A percentile compares a stretch with the other conserved stretches of the same genome.
phyloP scores from a whole-genome alignment of 1,284 basidiomycete genomes.

The Cutaneotrichosporon cutaneum region DNA sequence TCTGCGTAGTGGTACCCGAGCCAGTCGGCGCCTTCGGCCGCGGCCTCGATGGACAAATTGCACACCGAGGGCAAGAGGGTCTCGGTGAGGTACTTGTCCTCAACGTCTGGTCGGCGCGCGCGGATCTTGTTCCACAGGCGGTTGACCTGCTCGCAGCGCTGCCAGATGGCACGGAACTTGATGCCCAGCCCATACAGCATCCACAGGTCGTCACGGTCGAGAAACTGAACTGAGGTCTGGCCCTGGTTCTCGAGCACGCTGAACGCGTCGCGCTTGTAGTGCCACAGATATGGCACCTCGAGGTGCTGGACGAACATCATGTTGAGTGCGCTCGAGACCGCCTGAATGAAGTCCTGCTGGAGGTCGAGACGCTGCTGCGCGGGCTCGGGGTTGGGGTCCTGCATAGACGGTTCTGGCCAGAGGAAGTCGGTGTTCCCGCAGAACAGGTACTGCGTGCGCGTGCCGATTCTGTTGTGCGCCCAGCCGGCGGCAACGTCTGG shows the following conservation, averaged over 20 bases:
- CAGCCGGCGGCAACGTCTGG: slow-evolving; percentile 79
- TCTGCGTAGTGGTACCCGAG: slow-evolving; percentile 71
- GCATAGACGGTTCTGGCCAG: slow-evolving; percentile 50
- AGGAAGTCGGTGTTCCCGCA: slow-evolving; percentile 33
- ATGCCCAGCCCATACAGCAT: slow-evolving; percentile 78
- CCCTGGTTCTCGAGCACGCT: slow-evolving; percentile 46
- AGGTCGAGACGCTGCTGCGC: slow-evolving; percentile 56
- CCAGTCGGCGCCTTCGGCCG: slow-evolving; percentile 91
- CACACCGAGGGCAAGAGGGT: slow-evolving; percentile 43
- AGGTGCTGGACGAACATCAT: slow-evolving; percentile 82
- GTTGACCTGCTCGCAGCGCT: slow-evolving; percentile 66
- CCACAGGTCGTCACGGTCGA: slow-evolving; percentile 81
- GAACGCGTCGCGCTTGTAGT: slow-evolving; percentile 75
- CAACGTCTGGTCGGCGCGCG: slow-evolving; percentile 39
- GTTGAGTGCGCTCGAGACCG: slow-evolving; percentile 75
- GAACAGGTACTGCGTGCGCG: slow-evolving; percentile 63
- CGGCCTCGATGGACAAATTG: slow-evolving; percentile 68
- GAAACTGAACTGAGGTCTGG: slow-evolving; percentile 58
- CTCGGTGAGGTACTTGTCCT: slow-evolving; percentile 42
- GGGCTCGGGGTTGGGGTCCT: slow-evolving; percentile 53
- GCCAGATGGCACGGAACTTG: slow-evolving; percentile 78
- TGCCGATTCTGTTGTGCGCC: slow-evolving; percentile 82
- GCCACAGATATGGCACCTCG: slow-evolving; percentile 94
- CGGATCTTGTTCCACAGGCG: slow-evolving; percentile 61
- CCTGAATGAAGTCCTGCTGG: slow-evolving; percentile 69